phyloP scores from a whole-genome alignment of 2,329 filamentous ascomycete genomes.

The Hirsutella minnesotensis region DNA sequence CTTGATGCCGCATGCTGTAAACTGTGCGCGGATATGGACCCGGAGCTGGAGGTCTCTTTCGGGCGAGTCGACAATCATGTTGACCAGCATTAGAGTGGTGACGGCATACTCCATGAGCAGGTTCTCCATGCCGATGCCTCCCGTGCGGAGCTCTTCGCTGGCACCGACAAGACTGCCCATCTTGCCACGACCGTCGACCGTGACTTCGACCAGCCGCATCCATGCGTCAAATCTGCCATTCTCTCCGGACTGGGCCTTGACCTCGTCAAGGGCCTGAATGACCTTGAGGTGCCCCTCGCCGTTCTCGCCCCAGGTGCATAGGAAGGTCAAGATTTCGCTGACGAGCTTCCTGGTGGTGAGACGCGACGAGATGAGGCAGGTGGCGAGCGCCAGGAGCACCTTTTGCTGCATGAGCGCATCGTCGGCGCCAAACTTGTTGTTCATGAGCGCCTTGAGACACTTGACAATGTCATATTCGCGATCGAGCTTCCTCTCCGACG shows the following conservation, averaged over 20 bases:
- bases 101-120: slow-evolving; percentile 98
- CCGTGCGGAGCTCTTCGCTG: slow-evolving; percentile 89
- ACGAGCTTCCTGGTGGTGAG: slow-evolving; percentile 88
- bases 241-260: slow-evolving; percentile 79
- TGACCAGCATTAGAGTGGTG: slow-evolving; percentile 86
- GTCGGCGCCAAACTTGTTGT: slow-evolving; percentile 98
- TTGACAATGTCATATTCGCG: slow-evolving; percentile 96
- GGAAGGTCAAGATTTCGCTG: slow-evolving; percentile 89
- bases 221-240: slow-evolving; percentile 95
- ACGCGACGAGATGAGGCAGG: slow-evolving; percentile 76
- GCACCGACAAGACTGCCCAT: slow-evolving; percentile 97
- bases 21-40: slow-evolving; percentile 90
- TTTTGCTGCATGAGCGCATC: slow-evolving; percentile 86
- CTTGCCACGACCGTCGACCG: slow-evolving; percentile 91
- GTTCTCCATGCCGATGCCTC: slow-evolving; percentile 97
- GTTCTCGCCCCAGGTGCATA: slow-evolving; percentile 82
- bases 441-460: slow-evolving; percentile 93
- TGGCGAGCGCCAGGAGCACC: slow-evolving; percentile 77
- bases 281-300: slow-evolving; percentile 87
- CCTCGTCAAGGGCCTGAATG: slow-evolving; percentile 81
- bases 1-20: slow-evolving; percentile 91
- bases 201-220: slow-evolving; percentile 98
- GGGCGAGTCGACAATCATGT: slow-evolving; percentile 89
- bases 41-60: slow-evolving; percentile 81
- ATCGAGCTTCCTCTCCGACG: slow-evolving; percentile 68